Conservation (phyloP, 2,329 filamentous ascomycete species). For the Ustulina deusta region DNA sequence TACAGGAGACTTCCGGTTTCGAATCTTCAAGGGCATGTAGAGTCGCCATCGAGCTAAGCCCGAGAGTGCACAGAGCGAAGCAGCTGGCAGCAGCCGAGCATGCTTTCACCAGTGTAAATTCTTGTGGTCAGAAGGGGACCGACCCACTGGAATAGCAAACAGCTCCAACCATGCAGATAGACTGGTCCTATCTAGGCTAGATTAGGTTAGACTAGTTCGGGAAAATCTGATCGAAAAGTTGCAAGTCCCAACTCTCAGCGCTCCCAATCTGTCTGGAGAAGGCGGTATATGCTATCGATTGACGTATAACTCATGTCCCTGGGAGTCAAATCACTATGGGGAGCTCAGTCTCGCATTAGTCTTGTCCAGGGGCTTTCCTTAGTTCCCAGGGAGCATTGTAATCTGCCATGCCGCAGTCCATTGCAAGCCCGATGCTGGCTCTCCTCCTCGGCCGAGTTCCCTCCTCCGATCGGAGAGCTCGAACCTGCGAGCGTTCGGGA, state of each 20-base stretch:
- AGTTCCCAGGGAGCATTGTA: slow-evolving; percentile 45
- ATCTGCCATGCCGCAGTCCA: slow-evolving; percentile 28
- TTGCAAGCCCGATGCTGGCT: slow-evolving; percentile 38
- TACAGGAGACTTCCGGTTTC: not conserved
- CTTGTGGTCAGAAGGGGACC: not conserved
- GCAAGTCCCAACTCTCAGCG: not conserved
- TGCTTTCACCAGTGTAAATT: too few species aligned
- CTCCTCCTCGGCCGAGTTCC: slow-evolving; percentile 24
- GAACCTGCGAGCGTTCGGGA: not conserved
- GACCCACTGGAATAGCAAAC: not conserved
- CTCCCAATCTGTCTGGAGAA: too few species aligned
- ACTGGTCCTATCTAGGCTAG: too few species aligned
- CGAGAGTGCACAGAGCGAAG: not conserved
- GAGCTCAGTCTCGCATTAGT: slow-evolving; percentile 44
- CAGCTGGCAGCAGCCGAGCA: slow-evolving; percentile 5
- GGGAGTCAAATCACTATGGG: slow-evolving; percentile 49
- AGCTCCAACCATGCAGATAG: not conserved
- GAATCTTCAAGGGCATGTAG: too few species aligned
- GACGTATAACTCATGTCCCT: slow-evolving; percentile 52
- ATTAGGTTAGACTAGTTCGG: too few species aligned
- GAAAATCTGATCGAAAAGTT: not conserved
- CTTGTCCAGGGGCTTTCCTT: slow-evolving; percentile 46
- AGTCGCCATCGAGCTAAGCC: not conserved
- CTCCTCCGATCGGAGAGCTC: slow-evolving; percentile 4
- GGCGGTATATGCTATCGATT: too few species aligned